Evolutionary conservation across 106 monocot species (phyloP).

Genomic region (Dactylorhiza incarnata): DNA sequence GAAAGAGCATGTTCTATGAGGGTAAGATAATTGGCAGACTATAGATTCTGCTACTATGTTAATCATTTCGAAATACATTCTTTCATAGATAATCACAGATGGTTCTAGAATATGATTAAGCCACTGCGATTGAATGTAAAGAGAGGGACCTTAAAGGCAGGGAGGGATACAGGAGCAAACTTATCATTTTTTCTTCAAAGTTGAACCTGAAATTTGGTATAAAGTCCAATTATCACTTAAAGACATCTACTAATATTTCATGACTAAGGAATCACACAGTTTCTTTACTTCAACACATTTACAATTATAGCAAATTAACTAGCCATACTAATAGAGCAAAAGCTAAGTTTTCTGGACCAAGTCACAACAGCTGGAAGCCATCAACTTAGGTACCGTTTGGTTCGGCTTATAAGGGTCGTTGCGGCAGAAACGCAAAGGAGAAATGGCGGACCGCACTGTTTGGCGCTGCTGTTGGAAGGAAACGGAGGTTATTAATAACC

Average conservation of each 20-base stretch:
- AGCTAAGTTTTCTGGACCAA: not conserved
- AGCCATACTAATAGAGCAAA: not conserved
- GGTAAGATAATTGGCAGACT: not conserved
- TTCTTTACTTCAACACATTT: not conserved
- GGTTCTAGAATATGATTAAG: not conserved
- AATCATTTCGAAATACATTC: not conserved
- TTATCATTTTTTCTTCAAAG: not conserved
- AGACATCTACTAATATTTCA: not conserved
- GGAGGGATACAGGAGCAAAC: not conserved
- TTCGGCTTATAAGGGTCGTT: too few species aligned
- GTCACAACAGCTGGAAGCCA: not conserved
- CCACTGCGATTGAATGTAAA: not conserved
- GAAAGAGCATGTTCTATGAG: not conserved
- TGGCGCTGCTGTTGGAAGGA: too few species aligned
- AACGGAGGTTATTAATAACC: too few species aligned
- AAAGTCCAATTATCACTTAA: not conserved
- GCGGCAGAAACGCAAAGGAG: too few species aligned
- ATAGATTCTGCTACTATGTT: not conserved
- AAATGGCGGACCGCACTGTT: too few species aligned
- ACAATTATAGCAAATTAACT: not conserved
- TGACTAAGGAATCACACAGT: not conserved
- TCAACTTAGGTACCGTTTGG: not conserved
- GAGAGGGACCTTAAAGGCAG: not conserved
- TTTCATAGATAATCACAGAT: not conserved
- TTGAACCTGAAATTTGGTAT: not conserved